Evolutionary conservation across 306 rosid genomes (phyloP).

Genomic region (Malus sylvestris): DNA sequence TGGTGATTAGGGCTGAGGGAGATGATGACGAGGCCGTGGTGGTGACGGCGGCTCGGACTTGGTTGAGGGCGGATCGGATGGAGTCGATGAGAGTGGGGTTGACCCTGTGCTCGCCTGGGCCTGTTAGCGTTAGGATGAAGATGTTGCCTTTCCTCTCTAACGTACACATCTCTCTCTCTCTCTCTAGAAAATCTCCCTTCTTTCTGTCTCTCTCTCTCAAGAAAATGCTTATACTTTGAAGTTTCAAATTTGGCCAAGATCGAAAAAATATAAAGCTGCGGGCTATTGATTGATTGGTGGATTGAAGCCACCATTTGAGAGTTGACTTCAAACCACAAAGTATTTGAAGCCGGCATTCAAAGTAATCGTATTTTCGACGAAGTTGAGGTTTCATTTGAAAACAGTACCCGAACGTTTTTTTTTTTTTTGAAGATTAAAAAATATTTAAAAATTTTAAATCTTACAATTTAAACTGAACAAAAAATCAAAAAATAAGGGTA

Average conservation of each 20-base stretch:
- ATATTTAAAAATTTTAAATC: no score
- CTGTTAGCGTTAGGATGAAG: conserved; percentile 65
- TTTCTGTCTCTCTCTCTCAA: no score
- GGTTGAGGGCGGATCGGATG: conserved; percentile 46
- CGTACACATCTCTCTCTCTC: conserved; percentile 34
- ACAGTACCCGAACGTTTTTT: no score
- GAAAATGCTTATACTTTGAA: not conserved
- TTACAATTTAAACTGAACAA: no score
- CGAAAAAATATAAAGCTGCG: not conserved
- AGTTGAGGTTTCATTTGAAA: no score
- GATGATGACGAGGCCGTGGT: conserved; percentile 9
- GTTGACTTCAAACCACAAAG: no score
- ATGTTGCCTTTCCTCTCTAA: conserved; percentile 56
- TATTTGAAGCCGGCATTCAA: no score
- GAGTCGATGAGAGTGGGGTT: conserved; percentile 55
- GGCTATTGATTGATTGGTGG: not conserved
- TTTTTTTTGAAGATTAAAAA: no score
- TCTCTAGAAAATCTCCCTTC: not conserved
- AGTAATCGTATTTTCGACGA: no score
- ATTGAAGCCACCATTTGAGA: not conserved
- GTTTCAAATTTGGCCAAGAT: not conserved
- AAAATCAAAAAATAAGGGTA: no score
- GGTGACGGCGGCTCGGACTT: conserved; percentile 39
- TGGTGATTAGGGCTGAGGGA: conserved; percentile 68
- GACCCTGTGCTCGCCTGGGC: conserved; percentile 61